Conservation (phyloP, 1,139 yeast genomes). For the Entelexis paramagnoliae region DNA sequence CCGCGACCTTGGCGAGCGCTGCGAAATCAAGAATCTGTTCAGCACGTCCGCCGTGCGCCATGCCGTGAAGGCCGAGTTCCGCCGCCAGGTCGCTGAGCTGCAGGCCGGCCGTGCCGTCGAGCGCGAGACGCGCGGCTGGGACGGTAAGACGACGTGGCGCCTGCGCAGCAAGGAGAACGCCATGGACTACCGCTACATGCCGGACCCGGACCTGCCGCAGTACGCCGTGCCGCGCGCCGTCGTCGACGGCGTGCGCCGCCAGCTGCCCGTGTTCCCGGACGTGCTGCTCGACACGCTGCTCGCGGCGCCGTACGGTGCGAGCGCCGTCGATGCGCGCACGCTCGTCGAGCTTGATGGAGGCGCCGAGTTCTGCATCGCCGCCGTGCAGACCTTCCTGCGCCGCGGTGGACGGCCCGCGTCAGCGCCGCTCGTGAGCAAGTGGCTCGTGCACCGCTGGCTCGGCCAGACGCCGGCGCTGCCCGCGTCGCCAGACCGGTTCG, state of each 20-base stretch:
- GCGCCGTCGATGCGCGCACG: slow-evolving; percentile 61
- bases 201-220: slow-evolving; percentile 78
- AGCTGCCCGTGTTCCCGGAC: slow-evolving; percentile 59
- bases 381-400: slow-evolving; percentile 31
- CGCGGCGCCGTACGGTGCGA: slow-evolving; percentile 45
- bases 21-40: slow-evolving; percentile 82
- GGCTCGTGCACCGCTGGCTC: slow-evolving; percentile 74
- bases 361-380: slow-evolving; percentile 42
- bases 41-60: slow-evolving; percentile 69
- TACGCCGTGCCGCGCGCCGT: slow-evolving; percentile 41
- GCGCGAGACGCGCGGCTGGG: slow-evolving; percentile 90
- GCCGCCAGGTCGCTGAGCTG: slow-evolving; percentile 48
- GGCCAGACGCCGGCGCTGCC: slow-evolving; percentile 48
- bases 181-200: slow-evolving; percentile 84
- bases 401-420: slow-evolving; percentile 21
- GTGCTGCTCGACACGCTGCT: slow-evolving; percentile 43
- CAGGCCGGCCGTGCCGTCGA: slow-evolving; percentile 33
- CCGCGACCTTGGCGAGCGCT: slow-evolving; percentile 39
- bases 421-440: slow-evolving; percentile 46
- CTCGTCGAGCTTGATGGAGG: slow-evolving; percentile 39
- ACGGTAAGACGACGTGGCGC: slow-evolving; percentile 54
- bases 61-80: slow-evolving; percentile 68
- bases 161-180: slow-evolving; percentile 70
- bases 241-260: slow-evolving; percentile 32
- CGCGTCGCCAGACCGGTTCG: slow-evolving; percentile 30